Evolutionary conservation across 495 filamentous ascomycete species (phyloP).

Genomic region (Aspergillus coremiiformis): DNA sequence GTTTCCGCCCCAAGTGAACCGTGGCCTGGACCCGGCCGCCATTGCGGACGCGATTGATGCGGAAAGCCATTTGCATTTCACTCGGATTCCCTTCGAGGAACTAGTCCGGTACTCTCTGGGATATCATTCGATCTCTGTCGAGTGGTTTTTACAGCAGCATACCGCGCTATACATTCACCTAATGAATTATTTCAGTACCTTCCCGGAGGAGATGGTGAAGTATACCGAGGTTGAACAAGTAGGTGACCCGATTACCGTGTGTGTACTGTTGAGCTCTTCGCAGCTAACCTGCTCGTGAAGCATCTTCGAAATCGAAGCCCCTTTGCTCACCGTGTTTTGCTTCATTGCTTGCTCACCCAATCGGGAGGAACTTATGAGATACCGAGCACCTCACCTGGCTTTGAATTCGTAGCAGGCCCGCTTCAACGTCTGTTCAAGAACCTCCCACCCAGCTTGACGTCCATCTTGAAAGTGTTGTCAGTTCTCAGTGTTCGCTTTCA

Average conservation of each 20-base stretch:
- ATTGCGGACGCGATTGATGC: conserved; percentile 34
- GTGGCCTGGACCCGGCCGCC: conserved; percentile 11
- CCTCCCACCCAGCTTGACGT: conserved; percentile 22
- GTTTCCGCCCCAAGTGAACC: conserved; percentile 26
- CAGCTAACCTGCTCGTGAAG: conserved; percentile 12
- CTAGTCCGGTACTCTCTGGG: conserved; percentile 35
- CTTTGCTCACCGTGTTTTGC: conserved; percentile 34
- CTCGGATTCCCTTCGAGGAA: conserved; percentile 34
- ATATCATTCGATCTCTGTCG: conserved; percentile 24
- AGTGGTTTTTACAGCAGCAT: conserved; percentile 40
- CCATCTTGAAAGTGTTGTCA: conserved; percentile 31
- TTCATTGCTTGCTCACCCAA: conserved; percentile 19
- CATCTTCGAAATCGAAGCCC: conserved; percentile 31
- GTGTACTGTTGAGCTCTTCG: neutral
- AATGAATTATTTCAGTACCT: conserved; percentile 26
- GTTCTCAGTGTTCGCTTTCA: conserved; percentile 31
- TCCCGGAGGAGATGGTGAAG: conserved; percentile 27
- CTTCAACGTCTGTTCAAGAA: conserved; percentile 33
- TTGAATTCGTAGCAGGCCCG: conserved; percentile 34
- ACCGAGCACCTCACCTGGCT: conserved; percentile 15
- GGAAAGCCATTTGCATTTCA: conserved; percentile 40
- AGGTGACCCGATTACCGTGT: neutral
- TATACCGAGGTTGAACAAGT: conserved; percentile 37
- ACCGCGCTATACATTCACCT: conserved; percentile 32
- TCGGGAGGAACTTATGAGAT: conserved; percentile 10